Conservation (phyloP, 768 basidiomycete genomes). For the Kwoniella heveanensis region DNA sequence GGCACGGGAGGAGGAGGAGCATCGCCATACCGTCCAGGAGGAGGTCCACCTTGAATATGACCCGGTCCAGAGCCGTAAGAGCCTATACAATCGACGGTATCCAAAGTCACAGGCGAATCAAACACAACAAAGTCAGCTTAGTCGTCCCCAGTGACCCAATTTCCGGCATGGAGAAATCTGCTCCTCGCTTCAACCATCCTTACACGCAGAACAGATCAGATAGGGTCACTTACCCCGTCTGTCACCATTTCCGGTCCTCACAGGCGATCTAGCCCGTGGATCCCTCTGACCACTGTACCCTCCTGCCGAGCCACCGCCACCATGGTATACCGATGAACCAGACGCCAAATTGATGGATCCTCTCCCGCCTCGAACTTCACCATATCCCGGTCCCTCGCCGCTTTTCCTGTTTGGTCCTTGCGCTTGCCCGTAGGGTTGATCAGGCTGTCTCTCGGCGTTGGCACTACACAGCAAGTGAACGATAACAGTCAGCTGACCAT, state of each 20-base stretch:
- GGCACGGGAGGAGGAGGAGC: slow-evolving; percentile 20
- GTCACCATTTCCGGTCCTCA: slow-evolving; percentile 1
- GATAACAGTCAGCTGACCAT: slow-evolving; percentile 5
- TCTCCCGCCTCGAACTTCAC: slow-evolving; percentile 26
- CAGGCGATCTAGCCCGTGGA: slow-evolving; percentile 18
- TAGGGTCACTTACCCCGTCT: slow-evolving; percentile 12
- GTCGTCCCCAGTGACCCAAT: too few relatives aligned
- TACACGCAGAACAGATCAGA: too few relatives aligned
- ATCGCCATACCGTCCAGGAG: slow-evolving; percentile 27
- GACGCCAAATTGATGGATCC: slow-evolving; percentile 5
- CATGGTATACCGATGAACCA: background rate
- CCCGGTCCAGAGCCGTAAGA: slow-evolving; percentile 17
- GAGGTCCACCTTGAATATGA: background rate
- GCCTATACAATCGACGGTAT: too few relatives aligned
- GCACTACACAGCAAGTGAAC: background rate
- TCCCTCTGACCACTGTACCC: slow-evolving; percentile 5
- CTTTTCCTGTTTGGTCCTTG: slow-evolving; percentile 1
- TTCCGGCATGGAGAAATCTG: too few relatives aligned
- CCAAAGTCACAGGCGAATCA: too few relatives aligned
- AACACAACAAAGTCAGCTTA: too few relatives aligned
- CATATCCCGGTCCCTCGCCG: slow-evolving; percentile 35
- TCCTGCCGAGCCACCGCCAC: background rate
- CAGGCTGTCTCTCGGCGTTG: slow-evolving; percentile 2
- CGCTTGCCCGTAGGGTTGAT: slow-evolving; percentile 2
- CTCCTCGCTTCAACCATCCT: too few relatives aligned